Percentiles rank a stretch among this genome's conserved stretches.
Evolutionary conservation across 495 filamentous ascomycete species (phyloP).

Genomic region (Annulohypoxylon maeteangense): DNA sequence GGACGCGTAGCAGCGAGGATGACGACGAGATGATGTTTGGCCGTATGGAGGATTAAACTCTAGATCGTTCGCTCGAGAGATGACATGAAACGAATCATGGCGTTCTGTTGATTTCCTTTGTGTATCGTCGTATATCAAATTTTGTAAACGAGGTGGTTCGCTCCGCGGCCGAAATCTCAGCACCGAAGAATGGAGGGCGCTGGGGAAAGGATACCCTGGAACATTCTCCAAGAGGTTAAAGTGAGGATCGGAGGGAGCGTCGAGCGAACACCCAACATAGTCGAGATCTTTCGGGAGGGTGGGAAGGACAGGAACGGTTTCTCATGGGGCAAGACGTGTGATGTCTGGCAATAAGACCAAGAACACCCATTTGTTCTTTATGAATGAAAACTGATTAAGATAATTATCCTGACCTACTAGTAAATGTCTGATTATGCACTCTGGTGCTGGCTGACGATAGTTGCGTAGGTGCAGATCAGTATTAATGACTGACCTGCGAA

Average conservation of each 20-base stretch:
- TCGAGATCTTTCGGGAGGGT: constrained; percentile 31
- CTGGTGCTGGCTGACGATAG: constrained; percentile 1
- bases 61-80: constrained; percentile 24
- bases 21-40: constrained; percentile 93
- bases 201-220: constrained; percentile 31
- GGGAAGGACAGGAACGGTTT: constrained; percentile 9
- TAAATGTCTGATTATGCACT: background rate
- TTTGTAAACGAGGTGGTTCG: constrained; percentile 57
- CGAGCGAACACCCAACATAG: constrained; percentile 60
- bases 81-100: constrained; percentile 45
- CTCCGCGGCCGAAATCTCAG: constrained; percentile 66
- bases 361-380: constrained; percentile 46
- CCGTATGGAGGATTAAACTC: constrained; percentile 85
- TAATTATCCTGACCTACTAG: constrained; percentile 25
- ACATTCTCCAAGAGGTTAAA: constrained; percentile 68
- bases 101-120: constrained; percentile 54
- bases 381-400: constrained; percentile 41
- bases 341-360: constrained; percentile 34
- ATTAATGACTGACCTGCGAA: background rate
- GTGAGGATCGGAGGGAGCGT: constrained; percentile 67
- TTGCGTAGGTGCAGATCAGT: background rate
- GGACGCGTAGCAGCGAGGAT: constrained; percentile 81
- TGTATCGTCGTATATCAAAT: constrained; percentile 60
- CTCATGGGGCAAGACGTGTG: constrained; percentile 35
- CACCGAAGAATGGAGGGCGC: constrained; percentile 65